These are phyloP conservation scores for Phialophora tarda DNA, from an alignment of 2,329 filamentous ascomycete genomes.

Conservation along the genomic window DNA sequence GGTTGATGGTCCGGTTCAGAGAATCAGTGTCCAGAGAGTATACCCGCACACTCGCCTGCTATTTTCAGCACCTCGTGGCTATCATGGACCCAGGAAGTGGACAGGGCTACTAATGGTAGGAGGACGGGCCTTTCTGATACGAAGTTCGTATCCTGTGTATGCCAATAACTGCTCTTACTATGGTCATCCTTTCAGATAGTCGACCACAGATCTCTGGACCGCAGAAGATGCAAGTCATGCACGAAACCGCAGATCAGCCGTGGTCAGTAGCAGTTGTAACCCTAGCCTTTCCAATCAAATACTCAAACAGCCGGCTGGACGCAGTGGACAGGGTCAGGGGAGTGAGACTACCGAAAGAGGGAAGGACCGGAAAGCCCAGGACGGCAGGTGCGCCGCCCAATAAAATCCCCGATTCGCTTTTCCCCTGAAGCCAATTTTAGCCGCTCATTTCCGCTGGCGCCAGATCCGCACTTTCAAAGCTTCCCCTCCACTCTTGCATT, in stretches of 20 bases:
- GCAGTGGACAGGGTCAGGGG: background rate
- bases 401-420: conserved; percentile 7
- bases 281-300: background rate
- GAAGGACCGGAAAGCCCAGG: background rate
- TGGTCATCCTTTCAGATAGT: background rate
- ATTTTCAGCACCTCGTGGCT: conserved; percentile 16
- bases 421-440: conserved; percentile 14
- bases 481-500: background rate
- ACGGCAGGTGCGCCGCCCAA: conserved; percentile 4
- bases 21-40: background rate
- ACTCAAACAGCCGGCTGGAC: background rate
- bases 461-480: conserved; percentile 12
- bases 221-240: background rate
- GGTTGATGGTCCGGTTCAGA: background rate
- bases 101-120: background rate
- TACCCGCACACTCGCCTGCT: conserved; percentile 7
- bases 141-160: background rate
- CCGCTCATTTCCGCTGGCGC: conserved; percentile 24
- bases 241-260: background rate
- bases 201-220: background rate
- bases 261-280: background rate
- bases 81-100: background rate
- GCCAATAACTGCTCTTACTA: background rate
- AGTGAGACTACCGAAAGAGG: background rate
- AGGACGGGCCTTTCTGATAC: background rate